Evolutionary conservation across 768 basidiomycete genomes (phyloP).

Genomic region (Rhodosporidiobolus sp.): DNA sequence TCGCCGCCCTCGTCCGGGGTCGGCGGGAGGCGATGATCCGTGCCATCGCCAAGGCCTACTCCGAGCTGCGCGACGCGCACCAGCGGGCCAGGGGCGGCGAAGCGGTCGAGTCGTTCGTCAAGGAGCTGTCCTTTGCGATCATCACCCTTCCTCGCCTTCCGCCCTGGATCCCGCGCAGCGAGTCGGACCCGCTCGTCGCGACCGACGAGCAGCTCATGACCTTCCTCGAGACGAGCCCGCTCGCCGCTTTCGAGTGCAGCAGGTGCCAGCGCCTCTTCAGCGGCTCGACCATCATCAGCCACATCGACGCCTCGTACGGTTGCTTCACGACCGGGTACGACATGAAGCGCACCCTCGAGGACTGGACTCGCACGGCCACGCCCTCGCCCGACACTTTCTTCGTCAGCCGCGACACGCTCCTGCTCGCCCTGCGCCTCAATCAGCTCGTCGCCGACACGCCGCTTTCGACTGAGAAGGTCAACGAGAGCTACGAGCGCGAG

Average conservation of each 20-base stretch:
- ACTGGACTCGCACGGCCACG: not conserved
- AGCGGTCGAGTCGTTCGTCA: not conserved
- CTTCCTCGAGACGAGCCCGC: slow-evolving; percentile 1
- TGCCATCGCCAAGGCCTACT: not conserved
- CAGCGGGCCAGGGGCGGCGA: too few relatives aligned
- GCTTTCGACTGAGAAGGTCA: not conserved
- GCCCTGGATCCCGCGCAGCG: slow-evolving; percentile 15
- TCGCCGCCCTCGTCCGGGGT: not conserved
- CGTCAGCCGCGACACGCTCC: not conserved
- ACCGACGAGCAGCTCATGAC: slow-evolving; percentile 10
- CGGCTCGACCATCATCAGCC: not conserved
- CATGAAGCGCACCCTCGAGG: too few relatives aligned
- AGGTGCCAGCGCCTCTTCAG: not conserved
- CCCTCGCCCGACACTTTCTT: not conserved
- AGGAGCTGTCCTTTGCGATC: not conserved
- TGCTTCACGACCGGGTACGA: not conserved
- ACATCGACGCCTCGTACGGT: not conserved
- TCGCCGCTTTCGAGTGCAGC: slow-evolving; percentile 1
- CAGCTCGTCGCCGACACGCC: not conserved
- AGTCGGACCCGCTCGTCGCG: slow-evolving; percentile 1
- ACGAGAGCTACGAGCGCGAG: not conserved
- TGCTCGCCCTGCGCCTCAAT: not conserved
- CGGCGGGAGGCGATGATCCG: slow-evolving; percentile 8
- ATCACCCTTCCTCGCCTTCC: slow-evolving; percentile 20
- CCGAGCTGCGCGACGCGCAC: not conserved